Evolutionary conservation across 2,329 filamentous ascomycete genomes (phyloP).

Genomic region (Ascochyta rabiei): DNA sequence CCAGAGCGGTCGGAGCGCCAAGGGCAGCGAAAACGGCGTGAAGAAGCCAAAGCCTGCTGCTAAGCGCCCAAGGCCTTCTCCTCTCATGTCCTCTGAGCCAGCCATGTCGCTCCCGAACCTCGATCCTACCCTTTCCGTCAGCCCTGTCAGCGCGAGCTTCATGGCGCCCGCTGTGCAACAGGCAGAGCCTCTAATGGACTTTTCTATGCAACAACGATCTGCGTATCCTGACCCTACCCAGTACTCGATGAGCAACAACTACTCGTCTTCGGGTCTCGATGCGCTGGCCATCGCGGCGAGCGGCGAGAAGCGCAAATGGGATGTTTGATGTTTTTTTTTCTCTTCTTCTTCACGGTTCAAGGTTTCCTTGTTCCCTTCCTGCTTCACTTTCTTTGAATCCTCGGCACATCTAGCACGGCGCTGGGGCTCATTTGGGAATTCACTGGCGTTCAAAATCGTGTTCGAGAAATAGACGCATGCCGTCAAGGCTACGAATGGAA

Average conservation of each 20-base stretch:
- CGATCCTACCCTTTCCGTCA: constrained; percentile 36
- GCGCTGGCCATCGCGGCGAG: constrained; percentile 47
- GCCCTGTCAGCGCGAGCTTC: constrained; percentile 34
- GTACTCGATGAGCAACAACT: constrained; percentile 32
- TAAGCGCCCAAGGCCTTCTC: constrained; percentile 43
- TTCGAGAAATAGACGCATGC: constrained; percentile 48
- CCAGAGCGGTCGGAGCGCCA: constrained; percentile 58
- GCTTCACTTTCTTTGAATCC: constrained; percentile 5
- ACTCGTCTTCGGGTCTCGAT: constrained; percentile 44
- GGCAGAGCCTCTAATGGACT: constrained; percentile 31
- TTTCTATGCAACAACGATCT: constrained; percentile 27
- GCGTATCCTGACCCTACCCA: constrained; percentile 40
- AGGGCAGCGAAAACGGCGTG: constrained; percentile 41
- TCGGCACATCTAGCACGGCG: constrained; percentile 17
- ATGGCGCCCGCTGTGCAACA: constrained; percentile 39
- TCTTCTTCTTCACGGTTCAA: not conserved
- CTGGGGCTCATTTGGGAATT: constrained; percentile 15
- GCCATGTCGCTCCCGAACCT: constrained; percentile 33
- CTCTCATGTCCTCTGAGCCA: constrained; percentile 35
- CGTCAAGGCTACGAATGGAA: constrained; percentile 47
- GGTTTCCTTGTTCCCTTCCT: not conserved
- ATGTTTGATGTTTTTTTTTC: constrained; percentile 9
- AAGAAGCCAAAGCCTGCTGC: constrained; percentile 46
- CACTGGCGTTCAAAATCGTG: constrained; percentile 27
- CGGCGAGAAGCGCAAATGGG: constrained; percentile 47